Percentiles rank a stretch among this genome's conserved stretches.
Evolutionary conservation across 129 eudicot species (phyloP).

Genomic region (carrot (Daucus carota)): DNA sequence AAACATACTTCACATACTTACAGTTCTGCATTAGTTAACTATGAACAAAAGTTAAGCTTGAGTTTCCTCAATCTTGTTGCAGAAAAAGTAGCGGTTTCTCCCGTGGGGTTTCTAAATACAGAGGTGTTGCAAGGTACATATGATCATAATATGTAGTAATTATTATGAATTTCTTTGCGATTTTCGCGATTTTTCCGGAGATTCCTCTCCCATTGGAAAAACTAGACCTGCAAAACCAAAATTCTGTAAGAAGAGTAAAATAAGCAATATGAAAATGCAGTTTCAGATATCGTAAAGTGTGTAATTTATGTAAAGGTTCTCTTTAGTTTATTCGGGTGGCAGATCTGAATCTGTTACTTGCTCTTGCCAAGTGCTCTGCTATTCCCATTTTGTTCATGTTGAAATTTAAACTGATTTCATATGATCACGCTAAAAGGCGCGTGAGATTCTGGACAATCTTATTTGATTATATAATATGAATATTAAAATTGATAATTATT

Average conservation of each 20-base stretch:
- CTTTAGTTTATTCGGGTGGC: neutral
- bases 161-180: no score
- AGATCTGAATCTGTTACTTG: slow-evolving; percentile 1
- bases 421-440: no score
- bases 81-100: slow-evolving; percentile 93
- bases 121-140: slow-evolving; percentile 88
- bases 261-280: neutral
- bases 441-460: no score
- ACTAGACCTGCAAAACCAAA: neutral
- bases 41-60: neutral
- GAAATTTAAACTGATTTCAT: no score
- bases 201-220: neutral
- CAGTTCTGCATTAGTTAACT: neutral
- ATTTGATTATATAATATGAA: no score
- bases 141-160: no score
- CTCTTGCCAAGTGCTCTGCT: neutral
- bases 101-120: slow-evolving; percentile 84
- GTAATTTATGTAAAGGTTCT: neutral
- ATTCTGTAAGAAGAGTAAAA: neutral
- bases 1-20: no score
- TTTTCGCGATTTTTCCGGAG: no score
- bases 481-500: no score
- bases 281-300: neutral
- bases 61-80: neutral
- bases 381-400: no score